Percentiles rank a stretch among this genome's conserved stretches.
These are phyloP conservation scores for Penicillium olsonii DNA, from an alignment of 2,329 filamentous ascomycete species.

Conservation along the genomic window DNA sequence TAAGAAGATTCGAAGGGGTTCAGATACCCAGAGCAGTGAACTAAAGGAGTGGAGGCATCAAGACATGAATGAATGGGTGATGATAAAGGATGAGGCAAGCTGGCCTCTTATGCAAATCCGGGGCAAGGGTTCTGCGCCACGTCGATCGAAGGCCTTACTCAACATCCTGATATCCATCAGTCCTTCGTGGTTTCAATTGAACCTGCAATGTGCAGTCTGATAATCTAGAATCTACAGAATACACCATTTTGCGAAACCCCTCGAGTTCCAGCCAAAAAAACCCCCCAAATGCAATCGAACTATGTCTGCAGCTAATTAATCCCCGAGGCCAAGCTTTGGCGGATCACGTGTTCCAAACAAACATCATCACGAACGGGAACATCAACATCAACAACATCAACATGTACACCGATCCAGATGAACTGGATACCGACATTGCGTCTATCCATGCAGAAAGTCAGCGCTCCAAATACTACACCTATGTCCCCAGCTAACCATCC, in stretches of 20 bases:
- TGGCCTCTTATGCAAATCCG: conserved; percentile 14
- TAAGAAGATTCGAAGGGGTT: background rate
- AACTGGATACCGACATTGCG: conserved; percentile 44
- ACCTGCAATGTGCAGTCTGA: no score
- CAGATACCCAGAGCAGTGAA: background rate
- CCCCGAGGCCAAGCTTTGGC: background rate
- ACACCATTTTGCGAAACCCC: no score
- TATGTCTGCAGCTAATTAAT: background rate
- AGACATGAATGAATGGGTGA: conserved; percentile 9
- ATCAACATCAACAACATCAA: background rate
- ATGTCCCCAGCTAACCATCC: conserved; percentile 11
- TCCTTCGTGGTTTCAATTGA: no score
- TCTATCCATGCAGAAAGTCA: conserved; percentile 45
- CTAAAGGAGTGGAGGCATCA: conserved; percentile 20
- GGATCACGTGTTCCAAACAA: conserved; percentile 6
- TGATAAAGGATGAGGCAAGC: conserved; percentile 13
- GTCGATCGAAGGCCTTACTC: no score
- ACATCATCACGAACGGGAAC: background rate
- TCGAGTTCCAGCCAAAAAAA: no score
- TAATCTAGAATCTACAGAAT: no score
- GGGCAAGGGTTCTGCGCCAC: no score
- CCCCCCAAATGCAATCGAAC: no score
- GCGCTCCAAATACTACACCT: conserved; percentile 3
- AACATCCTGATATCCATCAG: no score
- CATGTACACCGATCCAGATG: conserved; percentile 18